Percentiles rank a stretch among this genome's conserved stretches.
Evolutionary conservation across 2,329 filamentous ascomycete species (phyloP).

Genomic region (Venturiaceae sp.): DNA sequence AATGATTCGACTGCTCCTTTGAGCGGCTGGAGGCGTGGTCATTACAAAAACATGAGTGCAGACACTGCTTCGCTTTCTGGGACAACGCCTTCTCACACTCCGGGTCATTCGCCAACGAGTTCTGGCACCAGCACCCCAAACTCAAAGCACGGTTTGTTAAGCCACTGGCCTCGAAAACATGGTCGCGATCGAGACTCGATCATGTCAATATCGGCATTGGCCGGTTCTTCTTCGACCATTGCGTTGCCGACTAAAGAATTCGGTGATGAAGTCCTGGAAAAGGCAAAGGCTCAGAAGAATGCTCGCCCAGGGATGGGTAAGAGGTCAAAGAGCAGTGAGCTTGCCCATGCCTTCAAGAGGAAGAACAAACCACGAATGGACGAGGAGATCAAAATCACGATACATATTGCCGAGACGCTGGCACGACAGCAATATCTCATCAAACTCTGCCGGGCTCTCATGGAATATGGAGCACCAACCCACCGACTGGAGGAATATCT

Average conservation of each 20-base stretch:
- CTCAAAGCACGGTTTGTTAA: slow-evolving; percentile 18
- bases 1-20: not conserved
- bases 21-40: slow-evolving; percentile 15
- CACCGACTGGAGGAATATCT: slow-evolving; percentile 89
- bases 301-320: slow-evolving; percentile 24
- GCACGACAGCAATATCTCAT: slow-evolving; percentile 74
- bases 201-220: slow-evolving; percentile 31
- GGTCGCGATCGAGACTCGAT: slow-evolving; percentile 21
- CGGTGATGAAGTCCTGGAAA: slow-evolving; percentile 28
- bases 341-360: slow-evolving; percentile 14
- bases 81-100: slow-evolving; percentile 1
- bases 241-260: slow-evolving; percentile 29
- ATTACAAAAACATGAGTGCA: not conserved
- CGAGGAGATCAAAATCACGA: slow-evolving; percentile 48
- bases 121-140: slow-evolving; percentile 17
- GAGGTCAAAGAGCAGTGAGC: slow-evolving; percentile 23
- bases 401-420: slow-evolving; percentile 59
- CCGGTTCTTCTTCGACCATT: slow-evolving; percentile 34
- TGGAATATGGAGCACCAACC: slow-evolving; percentile 84
- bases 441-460: slow-evolving; percentile 75
- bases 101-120: slow-evolving; percentile 4
- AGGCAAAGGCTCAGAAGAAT: slow-evolving; percentile 26
- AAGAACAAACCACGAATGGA: slow-evolving; percentile 15
- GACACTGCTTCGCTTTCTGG: not conserved
- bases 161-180: slow-evolving; percentile 13